Evolutionary conservation across 768 basidiomycete genomes (phyloP).

Genomic region (Tephrocybe sp.): DNA sequence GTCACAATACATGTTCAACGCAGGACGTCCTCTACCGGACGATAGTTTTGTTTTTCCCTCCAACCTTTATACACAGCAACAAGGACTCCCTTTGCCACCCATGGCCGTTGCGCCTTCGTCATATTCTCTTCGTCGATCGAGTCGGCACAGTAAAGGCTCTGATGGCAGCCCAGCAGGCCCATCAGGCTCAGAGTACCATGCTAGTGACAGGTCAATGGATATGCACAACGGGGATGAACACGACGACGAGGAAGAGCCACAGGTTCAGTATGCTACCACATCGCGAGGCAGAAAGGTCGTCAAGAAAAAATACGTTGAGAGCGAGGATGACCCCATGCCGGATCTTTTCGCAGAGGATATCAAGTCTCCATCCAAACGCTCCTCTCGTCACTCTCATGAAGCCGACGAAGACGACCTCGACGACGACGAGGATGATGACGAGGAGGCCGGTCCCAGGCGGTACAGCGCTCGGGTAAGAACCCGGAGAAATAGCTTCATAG

Average conservation of each 20-base stretch:
- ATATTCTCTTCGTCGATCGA: constrained; percentile 29
- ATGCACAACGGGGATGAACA: constrained; percentile 20
- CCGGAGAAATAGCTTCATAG: constrained; percentile 30
- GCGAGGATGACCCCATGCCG: constrained; percentile 35
- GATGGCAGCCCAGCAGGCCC: constrained; percentile 26
- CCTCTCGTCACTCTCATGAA: constrained; percentile 18
- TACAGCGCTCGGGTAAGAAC: constrained; percentile 18
- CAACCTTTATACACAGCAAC: constrained; percentile 3
- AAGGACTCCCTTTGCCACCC: constrained; percentile 24
- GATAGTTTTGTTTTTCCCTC: constrained; percentile 7
- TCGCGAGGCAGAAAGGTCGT: constrained; percentile 38
- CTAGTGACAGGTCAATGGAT: constrained; percentile 42
- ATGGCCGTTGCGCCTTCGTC: constrained; percentile 7
- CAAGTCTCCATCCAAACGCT: constrained; percentile 8
- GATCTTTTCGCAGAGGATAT: constrained; percentile 30
- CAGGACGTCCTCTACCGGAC: not conserved
- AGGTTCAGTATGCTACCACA: constrained; percentile 24
- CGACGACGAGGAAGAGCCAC: constrained; percentile 22
- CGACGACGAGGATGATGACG: not conserved
- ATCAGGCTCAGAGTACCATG: constrained; percentile 50
- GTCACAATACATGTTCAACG: constrained; percentile 9
- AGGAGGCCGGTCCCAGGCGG: constrained; percentile 23
- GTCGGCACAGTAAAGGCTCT: constrained; percentile 29
- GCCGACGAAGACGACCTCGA: constrained; percentile 20
- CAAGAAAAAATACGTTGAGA: constrained; percentile 43